Conservation (phyloP, 768 basidiomycete genomes). For the Naganishia friedmannii region DNA sequence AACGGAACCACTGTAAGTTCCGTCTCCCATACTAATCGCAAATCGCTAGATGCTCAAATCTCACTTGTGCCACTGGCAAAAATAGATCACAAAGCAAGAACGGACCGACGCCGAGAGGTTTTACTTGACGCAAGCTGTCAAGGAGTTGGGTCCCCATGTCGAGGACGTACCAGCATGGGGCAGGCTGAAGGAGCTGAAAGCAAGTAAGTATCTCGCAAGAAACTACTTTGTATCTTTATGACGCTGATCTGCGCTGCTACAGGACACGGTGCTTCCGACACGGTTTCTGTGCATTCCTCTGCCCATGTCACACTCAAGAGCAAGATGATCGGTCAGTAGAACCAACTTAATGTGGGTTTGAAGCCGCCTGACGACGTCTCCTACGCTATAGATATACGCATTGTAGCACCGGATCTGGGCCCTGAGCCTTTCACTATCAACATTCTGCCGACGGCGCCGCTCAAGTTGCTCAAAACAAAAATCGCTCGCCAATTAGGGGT, state of each 20-base stretch:
- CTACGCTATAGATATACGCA: conserved; percentile 2
- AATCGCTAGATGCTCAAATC: neutral
- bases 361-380: neutral
- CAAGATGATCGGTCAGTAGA: conserved; percentile 44
- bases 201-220: conserved; percentile 19
- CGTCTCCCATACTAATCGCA: neutral
- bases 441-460: conserved; percentile 35
- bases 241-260: neutral
- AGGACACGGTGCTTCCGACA: conserved; percentile 1
- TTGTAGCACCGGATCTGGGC: neutral
- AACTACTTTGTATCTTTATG: neutral
- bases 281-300: neutral
- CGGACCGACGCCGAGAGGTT: conserved; percentile 43
- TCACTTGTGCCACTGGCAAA: neutral
- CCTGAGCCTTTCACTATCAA: conserved; percentile 21
- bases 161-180: conserved; percentile 2
- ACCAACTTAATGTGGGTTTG: neutral
- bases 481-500: conserved; percentile 28
- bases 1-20: conserved; percentile 36
- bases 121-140: conserved; percentile 35
- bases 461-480: conserved; percentile 37
- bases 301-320: conserved; percentile 31
- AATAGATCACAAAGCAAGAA: conserved; percentile 33
- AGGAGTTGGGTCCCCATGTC: neutral
- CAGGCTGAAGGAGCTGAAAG: conserved; percentile 20